Base-by-base conservation (phyloP, 176 grass and related monocot species). In the Coix lacrymajobi region DNA sequence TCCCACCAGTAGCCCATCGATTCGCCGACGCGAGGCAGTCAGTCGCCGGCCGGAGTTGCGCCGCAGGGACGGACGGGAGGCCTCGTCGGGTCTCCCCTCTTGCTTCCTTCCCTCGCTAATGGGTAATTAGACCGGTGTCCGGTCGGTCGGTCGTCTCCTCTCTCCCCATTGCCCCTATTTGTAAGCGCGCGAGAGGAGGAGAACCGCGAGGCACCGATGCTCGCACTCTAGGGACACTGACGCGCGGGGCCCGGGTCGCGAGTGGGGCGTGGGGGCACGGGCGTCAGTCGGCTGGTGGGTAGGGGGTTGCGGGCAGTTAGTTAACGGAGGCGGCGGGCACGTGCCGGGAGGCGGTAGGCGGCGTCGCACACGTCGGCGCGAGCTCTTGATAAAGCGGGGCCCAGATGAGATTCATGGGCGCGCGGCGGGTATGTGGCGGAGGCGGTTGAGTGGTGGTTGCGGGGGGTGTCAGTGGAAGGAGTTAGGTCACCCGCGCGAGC, bases 1-100 rank as follows among this genome's bases (percentile, higher is more conserved):
- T 95, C 87, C 96, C 96, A 98, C 96, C 92, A 91, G 36, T 33
- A 84, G 3, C 79, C 71, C 87, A 87, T 92, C 76, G 67, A 63
- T 40, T 24, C 73, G 76, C 8, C 20, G 24, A 17, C 40, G 40
- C 69, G 11, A 69, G 40, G 29, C 69, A 9, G 14, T 24, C 36
- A 10, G 26, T 9, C 56, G 20, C 60, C 51, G 31, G 26, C 37
- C 52, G 31, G 52, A 15, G 1, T 3, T 34, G 1, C 11, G 3
- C 20, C 49, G 30, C 20, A 3, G 77, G 20, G 45, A 56, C 56
- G 33, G 36, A 58, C 69, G 5, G 32, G 6, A 26, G 66, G 57
- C 63, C 78, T 60, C 61, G 29, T 17, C 76, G 12, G 69, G 22
- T 3, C 56, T 12, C 56, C 56, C 10, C 52, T n/a, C n/a, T n/a